phyloP scores from a whole-genome alignment of 2,329 filamentous ascomycete genomes.

The Diaporthe eres region DNA sequence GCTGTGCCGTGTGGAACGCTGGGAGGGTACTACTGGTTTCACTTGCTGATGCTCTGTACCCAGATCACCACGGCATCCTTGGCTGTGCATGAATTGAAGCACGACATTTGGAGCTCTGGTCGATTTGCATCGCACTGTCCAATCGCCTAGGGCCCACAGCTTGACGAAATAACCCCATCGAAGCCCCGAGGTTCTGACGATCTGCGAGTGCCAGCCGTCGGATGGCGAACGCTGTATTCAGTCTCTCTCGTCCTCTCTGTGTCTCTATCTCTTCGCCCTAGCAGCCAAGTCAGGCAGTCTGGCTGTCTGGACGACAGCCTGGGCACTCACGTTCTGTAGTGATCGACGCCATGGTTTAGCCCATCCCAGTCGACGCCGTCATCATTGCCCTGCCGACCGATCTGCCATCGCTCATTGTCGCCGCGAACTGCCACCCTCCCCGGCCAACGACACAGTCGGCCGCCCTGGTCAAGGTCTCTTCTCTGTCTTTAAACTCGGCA shows the following conservation, averaged over 20 bases:
- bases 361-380: conserved; percentile 27
- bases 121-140: conserved; percentile 4
- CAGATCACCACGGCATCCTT: not conserved
- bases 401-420: not conserved
- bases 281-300: not conserved
- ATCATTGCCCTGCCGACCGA: conserved; percentile 20
- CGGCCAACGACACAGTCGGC: not conserved
- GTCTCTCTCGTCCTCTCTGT: not conserved
- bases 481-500: not conserved
- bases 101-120: conserved; percentile 8
- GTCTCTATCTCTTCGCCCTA: not conserved
- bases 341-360: conserved; percentile 30
- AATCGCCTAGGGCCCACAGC: conserved; percentile 8
- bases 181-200: conserved; percentile 21
- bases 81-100: conserved; percentile 25
- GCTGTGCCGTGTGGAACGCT: conserved; percentile 5
- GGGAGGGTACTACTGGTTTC: not conserved
- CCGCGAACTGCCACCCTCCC: not conserved
- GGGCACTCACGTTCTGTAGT: conserved; percentile 2
- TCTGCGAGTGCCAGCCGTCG: conserved; percentile 13
- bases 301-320: not conserved
- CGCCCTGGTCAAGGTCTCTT: conserved; percentile 1
- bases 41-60: not conserved
- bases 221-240: conserved; percentile 8
- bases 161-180: conserved; percentile 25